Evolutionary conservation across 1,139 yeast genomes (phyloP), one percentile per base, ranked within the genome.

Genomic region (Yamadazyma diospyri): DNA sequence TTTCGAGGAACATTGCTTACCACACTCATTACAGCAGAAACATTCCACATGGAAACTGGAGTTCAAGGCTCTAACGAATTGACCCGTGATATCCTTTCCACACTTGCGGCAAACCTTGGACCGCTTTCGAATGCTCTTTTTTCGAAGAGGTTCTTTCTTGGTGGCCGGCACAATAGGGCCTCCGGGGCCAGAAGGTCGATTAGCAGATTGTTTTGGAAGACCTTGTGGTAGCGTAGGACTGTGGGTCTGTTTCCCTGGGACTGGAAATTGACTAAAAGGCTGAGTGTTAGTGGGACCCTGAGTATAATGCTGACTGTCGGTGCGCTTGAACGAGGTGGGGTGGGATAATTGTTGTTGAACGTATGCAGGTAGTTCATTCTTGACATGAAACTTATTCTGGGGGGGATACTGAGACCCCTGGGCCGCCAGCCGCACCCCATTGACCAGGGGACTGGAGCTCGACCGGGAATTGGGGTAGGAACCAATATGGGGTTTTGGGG

Each of bases 11-110:
- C 96, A 85, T 39, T 77, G 82, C 16, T 69, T 68, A 3, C 81
- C 81, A 61, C 97, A 89, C 50, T 84, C 94, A 42, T 76, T 66
- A 56, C 98, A 89, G 6, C 78, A 72, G 55, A 89, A 88, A 57
- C 98, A 89, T 27, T 83, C 82, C 21, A 88, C 84, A 55, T 89
- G 98, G 53, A 75, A 89, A 4, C 87, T 80, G 33, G 72, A 71
- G 29, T 79, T 81, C 47, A 89, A 65, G 0, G 97, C 97, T 35
- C 95, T 73, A 2, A 89, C 94, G 46, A 85, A 80, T 44, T 86
- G 92, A 7, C 94, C 94, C 1, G 81, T 70, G 25, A 88, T 84
- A 20, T 77, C 77, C 30, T 69, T 58, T 2, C 72, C 72, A 61
- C 97, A 88, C 30, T 71, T 68, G 22, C 73, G 65, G 57, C 95